Base-by-base conservation (phyloP, 495 filamentous ascomycete genomes). In the Aspergillus baeticus region DNA sequence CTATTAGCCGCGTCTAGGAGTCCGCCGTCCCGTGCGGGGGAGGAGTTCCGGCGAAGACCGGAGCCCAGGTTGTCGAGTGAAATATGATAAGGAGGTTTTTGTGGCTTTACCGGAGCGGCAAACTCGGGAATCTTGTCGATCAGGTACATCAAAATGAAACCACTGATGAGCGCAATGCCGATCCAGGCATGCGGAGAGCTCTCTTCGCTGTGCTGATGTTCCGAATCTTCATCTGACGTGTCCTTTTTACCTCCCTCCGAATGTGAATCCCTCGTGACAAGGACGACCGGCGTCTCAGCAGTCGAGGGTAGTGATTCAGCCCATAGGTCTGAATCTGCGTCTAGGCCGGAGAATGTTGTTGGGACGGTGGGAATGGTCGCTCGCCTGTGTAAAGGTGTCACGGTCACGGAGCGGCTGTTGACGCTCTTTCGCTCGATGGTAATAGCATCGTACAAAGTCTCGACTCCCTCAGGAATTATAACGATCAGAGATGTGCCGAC, bases 61-160 rank as follows among this genome's bases (percentile, higher is more conserved):
- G 73, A 76, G 31, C 79, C 79, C 18, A 96, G 77, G 54, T 92
- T 87, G 62, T 90, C 87, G 18, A 96, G 79, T 23, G 88, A 91
- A 58, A 97, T 95, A 65, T 96, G 82, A 58, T 87, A 79, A 0
- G 82, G 79, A 29, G 69, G 76, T 58, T 55, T 82, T 68, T 67
- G 77, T 67, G 55, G 78, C 62, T 76, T 84, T 71, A 62, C 79
- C 63, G 70, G 78, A 1, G 81, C 77, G 39, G 85, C 81, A 66
- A 89, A 85, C 51, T 84, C 83, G 23, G 94, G 92, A 7, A 96
- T 74, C 47, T 88, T 88, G 68, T 98, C 95, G 68, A 98, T 87
- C 10, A 98, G 84, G 68, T 95, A 97, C 94, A 98, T 98, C 54
- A 98, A 77, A 56, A 96, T 85, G 72, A 98, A 98, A 10, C 94